Evolutionary conservation across 2,329 filamentous ascomycete species (phyloP).

Genomic region (Fusarium citri): DNA sequence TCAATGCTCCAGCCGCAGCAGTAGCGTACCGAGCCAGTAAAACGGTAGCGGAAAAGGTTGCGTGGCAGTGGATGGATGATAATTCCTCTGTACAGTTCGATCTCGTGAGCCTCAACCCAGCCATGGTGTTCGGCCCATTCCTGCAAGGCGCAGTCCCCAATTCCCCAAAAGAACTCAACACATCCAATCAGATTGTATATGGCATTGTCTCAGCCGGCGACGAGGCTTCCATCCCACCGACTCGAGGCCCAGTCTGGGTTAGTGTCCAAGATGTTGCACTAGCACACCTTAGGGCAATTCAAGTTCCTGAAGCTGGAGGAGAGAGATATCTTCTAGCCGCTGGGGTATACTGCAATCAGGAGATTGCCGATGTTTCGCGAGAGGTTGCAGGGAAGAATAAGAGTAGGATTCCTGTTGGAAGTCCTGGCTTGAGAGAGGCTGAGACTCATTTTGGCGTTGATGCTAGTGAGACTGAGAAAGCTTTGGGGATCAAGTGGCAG

Average conservation of each 20-base stretch:
- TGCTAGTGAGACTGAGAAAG: slow-evolving; percentile 8
- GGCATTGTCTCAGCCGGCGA: not conserved
- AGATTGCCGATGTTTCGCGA: not conserved
- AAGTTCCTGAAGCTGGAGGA: slow-evolving; percentile 2
- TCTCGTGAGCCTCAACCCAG: slow-evolving; percentile 6
- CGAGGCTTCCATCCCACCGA: not conserved
- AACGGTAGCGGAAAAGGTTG: slow-evolving; percentile 10
- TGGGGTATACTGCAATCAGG: slow-evolving; percentile 11
- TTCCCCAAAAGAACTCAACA: slow-evolving; percentile 5
- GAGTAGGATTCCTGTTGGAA: not conserved
- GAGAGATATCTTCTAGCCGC: slow-evolving; percentile 13
- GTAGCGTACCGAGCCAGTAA: slow-evolving; percentile 6
- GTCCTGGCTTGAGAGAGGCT: not conserved
- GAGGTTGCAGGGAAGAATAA: not conserved
- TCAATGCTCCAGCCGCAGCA: slow-evolving; percentile 3
- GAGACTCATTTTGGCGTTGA: slow-evolving; percentile 1
- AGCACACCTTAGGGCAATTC: slow-evolving; percentile 4
- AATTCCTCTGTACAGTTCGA: not conserved
- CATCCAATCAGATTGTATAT: slow-evolving; percentile 10
- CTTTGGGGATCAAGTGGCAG: slow-evolving; percentile 1
- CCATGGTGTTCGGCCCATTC: slow-evolving; percentile 15
- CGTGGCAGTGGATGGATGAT: slow-evolving; percentile 12
- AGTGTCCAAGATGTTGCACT: slow-evolving; percentile 9
- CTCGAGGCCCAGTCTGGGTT: slow-evolving; percentile 9
- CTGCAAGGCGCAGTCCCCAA: not conserved